phyloP scores from a whole-genome alignment of 352 stramenopile genomes.

The Phytophthora rubi region DNA sequence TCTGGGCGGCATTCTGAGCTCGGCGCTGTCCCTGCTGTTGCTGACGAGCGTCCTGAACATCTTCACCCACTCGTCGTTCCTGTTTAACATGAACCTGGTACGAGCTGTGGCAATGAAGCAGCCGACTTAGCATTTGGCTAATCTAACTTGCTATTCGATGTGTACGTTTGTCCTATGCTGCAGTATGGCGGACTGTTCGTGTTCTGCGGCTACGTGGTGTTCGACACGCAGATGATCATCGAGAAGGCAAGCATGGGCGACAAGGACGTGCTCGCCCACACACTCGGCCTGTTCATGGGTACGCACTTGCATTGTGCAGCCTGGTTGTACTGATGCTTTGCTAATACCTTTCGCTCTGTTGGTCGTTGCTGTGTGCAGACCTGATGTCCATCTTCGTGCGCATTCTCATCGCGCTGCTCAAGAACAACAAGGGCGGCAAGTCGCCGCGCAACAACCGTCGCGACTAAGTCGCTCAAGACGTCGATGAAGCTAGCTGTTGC shows the following conservation, averaged over 20 bases:
- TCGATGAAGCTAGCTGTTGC: background rate
- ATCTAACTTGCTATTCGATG: conserved; percentile 5
- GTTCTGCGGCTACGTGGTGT: conserved; percentile 91
- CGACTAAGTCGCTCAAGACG: conserved; percentile 24
- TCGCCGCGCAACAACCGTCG: conserved; percentile 40
- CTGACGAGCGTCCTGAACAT: conserved; percentile 63
- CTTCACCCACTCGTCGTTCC: conserved; percentile 61
- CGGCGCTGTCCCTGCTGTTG: conserved; percentile 60
- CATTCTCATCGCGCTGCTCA: conserved; percentile 82
- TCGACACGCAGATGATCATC: conserved; percentile 93
- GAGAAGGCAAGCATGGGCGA: conserved; percentile 83
- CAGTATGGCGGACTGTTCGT: conserved; percentile 86
- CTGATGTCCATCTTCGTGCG: conserved; percentile 90
- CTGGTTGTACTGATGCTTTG: conserved; percentile 3
- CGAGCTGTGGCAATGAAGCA: background rate
- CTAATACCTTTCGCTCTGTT: conserved; percentile 6
- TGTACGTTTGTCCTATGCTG: background rate
- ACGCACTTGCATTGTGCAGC: conserved; percentile 10
- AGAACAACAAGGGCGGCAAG: conserved; percentile 66
- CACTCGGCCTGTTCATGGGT: conserved; percentile 88
- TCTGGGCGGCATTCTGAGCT: conserved; percentile 78
- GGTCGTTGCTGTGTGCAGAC: conserved; percentile 45
- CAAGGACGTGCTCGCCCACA: conserved; percentile 86
- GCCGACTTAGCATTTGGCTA: background rate
- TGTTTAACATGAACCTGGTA: conserved; percentile 74